phyloP scores from a whole-genome alignment of 164 flowering plant species.

The Santalum album region DNA sequence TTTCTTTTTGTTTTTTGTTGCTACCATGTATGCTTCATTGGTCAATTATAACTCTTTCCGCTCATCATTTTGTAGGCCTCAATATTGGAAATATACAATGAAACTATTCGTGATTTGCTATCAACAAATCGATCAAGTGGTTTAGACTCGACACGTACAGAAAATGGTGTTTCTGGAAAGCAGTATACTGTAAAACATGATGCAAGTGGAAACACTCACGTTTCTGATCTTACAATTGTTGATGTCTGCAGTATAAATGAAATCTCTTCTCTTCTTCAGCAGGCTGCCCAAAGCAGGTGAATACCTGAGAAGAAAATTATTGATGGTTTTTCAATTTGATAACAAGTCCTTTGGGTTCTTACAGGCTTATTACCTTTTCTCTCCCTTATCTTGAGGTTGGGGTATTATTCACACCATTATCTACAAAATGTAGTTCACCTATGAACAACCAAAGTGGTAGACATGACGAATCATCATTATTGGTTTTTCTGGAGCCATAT shows the following conservation, averaged over 20 bases:
- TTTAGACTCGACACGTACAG: conserved; percentile 8
- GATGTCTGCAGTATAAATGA: conserved; percentile 19
- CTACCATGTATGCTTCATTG: background rate
- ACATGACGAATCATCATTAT: too few relatives aligned
- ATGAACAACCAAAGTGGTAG: too few relatives aligned
- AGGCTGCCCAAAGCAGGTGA: conserved; percentile 20
- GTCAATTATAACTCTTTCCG: background rate
- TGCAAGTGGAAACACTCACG: conserved; percentile 15
- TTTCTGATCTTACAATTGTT: conserved; percentile 20
- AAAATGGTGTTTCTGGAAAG: conserved; percentile 14
- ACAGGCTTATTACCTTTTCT: too few relatives aligned
- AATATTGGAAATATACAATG: conserved; percentile 20
- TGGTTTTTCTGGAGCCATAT: too few relatives aligned
- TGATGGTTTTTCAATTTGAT: too few relatives aligned
- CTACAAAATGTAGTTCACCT: too few relatives aligned
- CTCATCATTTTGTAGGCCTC: conserved; percentile 13
- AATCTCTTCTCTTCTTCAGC: conserved; percentile 15
- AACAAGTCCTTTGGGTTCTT: too few relatives aligned
- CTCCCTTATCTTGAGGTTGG: too few relatives aligned
- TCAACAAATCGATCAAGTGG: conserved; percentile 8
- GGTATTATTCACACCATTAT: too few relatives aligned
- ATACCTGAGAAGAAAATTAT: too few relatives aligned
- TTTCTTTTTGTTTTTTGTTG: background rate
- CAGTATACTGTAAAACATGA: conserved; percentile 16
- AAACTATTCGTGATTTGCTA: conserved; percentile 17